Evolutionary conservation across 139 green algal species (phyloP), one percentile per base, ranked within the genome.

Genomic region (Coccomyxa sp.): DNA sequence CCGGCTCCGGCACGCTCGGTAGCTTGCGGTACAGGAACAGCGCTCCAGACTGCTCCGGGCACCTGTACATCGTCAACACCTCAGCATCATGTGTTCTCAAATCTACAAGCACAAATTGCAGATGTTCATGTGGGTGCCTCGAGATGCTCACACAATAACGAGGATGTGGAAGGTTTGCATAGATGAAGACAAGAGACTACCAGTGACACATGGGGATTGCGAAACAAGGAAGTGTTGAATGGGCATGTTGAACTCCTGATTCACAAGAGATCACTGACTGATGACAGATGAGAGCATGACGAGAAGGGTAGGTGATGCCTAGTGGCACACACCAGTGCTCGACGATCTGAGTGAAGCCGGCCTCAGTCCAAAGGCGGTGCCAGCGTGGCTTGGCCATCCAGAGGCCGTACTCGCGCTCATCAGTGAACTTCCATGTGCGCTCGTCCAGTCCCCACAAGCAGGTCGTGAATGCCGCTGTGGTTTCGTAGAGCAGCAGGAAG

Each of bases 1-100:
- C 27, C 71, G 71, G 71, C n/a, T 31, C 27, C 28, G 71, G 71
- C 21, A 77, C 27, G 23, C 31, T 77, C 1, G 21, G 23, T 10
- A 77, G 21, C 71, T 77, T 77, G 27, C 71, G 71, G 71, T 38
- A 77, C 23, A 77, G 71, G 71, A 77, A 77, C 71, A 77, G 71
- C 14, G 71, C 71, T 31, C 71, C n/a, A 3, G 71, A 51, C n/a
- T 77, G 23, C 27, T 77, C 23, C 9, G 71, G 27, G 71, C 71
- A 77, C 71, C 71, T 77, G 71, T n/a, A 77, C 71, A 71, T 71
- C 38, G 38, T 7, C 38, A 51, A 51, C 38, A 51, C 38, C 38
- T 51, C 38, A 51, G 38, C 38, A 51, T 51, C 38, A 11, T 51
- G 38, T 51, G 38, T 51, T 51, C 38, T 7, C 38, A 51, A 51